Base-by-base conservation (phyloP, 176 grass and related monocot genomes). In the Hordeum vulgare region DNA sequence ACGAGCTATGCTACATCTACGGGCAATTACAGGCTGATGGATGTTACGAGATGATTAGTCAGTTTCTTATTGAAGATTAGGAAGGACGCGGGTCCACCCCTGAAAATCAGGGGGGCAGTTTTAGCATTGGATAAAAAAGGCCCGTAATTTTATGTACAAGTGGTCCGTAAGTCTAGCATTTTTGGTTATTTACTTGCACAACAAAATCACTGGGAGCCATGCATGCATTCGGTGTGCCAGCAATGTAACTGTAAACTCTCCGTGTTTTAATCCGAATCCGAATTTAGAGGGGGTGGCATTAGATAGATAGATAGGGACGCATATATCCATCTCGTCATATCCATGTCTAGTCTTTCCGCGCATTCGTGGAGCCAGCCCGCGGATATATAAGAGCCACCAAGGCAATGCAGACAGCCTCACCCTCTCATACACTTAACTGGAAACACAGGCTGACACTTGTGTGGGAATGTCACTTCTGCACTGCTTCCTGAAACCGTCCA, bases 311-410 rank as follows among this genome's bases (percentile, higher is more conserved):
- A 74, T 51, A 74, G 26, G 71, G 42, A 74, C 28, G 71, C 42
- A 74, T 74, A 74, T 74, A 49, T 59, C 20, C n/a, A 59, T 74
- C 13, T 51, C 13, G 6, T 15, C 25, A 51, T 29, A 20, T 29
- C 70, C 70, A 29, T 18, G 68, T 45, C 39, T 9, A 27, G 15
- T 73, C 24, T 51, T 29, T 18, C 26, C 71, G 53, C 26, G 15
- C 15, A 53, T 74, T 6, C 71, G 40, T 24, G 51, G 49, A 29
- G 24, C 70, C 45, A 2, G 24, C 3, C 15, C 21, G 51, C 1
- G 65, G 34, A 18, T 83, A 86, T 83, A 90, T 79, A 90, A 88
- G 79, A 54, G 45, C 71, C 42, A 35, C 25, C 71, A 57, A 35
- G 63, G 25, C 20, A 21, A 1, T 27, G 51, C 63, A 34, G 59